Conservation (phyloP, 805 yeast species). For the Metschnikowia kofuensis region DNA sequence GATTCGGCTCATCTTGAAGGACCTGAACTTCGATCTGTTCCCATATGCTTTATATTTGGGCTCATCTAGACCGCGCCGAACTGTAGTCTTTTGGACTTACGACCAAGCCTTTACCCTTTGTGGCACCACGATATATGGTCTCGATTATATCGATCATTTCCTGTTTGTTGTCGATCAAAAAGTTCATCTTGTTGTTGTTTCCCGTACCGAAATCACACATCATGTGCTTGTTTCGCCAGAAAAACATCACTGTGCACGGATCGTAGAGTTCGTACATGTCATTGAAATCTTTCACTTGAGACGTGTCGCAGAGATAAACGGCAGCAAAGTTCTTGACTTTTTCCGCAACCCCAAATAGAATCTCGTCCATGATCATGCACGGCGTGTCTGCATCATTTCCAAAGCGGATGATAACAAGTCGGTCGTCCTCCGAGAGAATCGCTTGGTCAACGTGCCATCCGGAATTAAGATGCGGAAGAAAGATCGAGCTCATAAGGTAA, state of each 20-base stretch:
- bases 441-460: constrained; percentile 93
- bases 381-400: constrained; percentile 75
- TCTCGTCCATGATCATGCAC: constrained; percentile 89
- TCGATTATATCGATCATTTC: constrained; percentile 90
- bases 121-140: constrained; percentile 85
- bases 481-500: constrained; percentile 18
- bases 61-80: constrained; percentile 15
- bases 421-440: constrained; percentile 82
- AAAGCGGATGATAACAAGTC: constrained; percentile 84
- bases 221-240: constrained; percentile 91
- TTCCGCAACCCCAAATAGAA: constrained; percentile 74
- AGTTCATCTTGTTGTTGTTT: constrained; percentile 90
- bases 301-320: constrained; percentile 84
- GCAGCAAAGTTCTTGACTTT: constrained; percentile 85
- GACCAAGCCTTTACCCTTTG: constrained; percentile 89
- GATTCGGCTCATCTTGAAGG: too few relatives aligned
- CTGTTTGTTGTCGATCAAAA: constrained; percentile 69
- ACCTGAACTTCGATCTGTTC: too few relatives aligned
- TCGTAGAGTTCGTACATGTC: constrained; percentile 87
- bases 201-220: constrained; percentile 99
- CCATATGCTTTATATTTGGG: too few relatives aligned
- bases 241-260: constrained; percentile 91
- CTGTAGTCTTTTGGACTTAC: constrained; percentile 75
- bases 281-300: constrained; percentile 84
- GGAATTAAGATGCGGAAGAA: constrained; percentile 20